phyloP scores from a whole-genome alignment of 1,284 basidiomycete species.

The Rhizopogon parksii region DNA sequence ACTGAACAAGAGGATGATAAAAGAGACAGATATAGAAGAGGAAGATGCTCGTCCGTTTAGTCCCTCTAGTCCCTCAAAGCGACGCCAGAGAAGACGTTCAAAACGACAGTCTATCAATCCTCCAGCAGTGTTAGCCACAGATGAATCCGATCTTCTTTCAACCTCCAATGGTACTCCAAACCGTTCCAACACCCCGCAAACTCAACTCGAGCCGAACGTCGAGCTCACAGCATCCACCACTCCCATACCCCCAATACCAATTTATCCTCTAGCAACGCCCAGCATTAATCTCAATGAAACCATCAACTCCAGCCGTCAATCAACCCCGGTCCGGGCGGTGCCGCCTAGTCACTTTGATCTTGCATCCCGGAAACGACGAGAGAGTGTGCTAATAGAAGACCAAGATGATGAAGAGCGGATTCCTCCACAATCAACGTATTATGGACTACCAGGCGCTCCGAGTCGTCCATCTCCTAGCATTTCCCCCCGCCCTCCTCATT shows the following conservation, averaged over 20 bases:
- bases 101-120: slow-evolving; percentile 47
- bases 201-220: slow-evolving; percentile 22
- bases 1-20: slow-evolving; percentile 53
- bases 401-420: slow-evolving; percentile 38
- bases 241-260: slow-evolving; percentile 23
- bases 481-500: slow-evolving; percentile 36
- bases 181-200: slow-evolving; percentile 46
- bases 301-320: slow-evolving; percentile 26
- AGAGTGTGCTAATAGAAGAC: slow-evolving; percentile 63
- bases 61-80: slow-evolving; percentile 40
- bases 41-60: slow-evolving; percentile 36
- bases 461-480: slow-evolving; percentile 26
- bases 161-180: slow-evolving; percentile 58
- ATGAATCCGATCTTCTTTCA: slow-evolving; percentile 57
- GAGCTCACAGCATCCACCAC: slow-evolving; percentile 24
- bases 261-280: slow-evolving; percentile 22
- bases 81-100: slow-evolving; percentile 49
- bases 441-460: slow-evolving; percentile 30
- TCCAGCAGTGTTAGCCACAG: slow-evolving; percentile 40
- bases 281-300: slow-evolving; percentile 25
- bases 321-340: slow-evolving; percentile 27
- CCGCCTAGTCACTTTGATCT: slow-evolving; percentile 29
- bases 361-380: slow-evolving; percentile 42
- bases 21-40: slow-evolving; percentile 62
- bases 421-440: slow-evolving; percentile 30